phyloP scores from a whole-genome alignment of 1,284 basidiomycete species.

The Leccinum pallidistipes region DNA sequence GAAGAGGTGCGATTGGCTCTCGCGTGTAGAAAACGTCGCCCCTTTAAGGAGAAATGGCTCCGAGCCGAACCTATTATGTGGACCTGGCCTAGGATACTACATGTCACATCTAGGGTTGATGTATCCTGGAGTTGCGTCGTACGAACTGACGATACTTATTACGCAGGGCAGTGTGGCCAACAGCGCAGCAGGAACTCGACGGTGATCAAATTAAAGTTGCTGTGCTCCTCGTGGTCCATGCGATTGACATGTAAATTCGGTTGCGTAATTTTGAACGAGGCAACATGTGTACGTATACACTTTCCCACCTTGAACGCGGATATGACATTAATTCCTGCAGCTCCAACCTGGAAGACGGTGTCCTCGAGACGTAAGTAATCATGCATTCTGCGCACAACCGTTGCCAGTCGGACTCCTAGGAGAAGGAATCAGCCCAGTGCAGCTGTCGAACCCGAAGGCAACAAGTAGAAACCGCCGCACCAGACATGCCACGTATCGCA shows the following conservation, averaged over 20 bases:
- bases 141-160: too few relatives aligned
- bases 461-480: background rate
- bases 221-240: background rate
- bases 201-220: background rate
- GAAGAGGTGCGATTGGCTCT: background rate
- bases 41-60: background rate
- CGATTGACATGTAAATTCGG: background rate
- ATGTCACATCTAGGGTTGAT: too few relatives aligned
- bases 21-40: background rate
- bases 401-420: background rate
- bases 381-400: background rate
- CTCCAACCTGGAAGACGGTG: background rate
- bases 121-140: too few relatives aligned
- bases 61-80: background rate
- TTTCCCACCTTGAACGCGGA: background rate
- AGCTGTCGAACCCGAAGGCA: background rate
- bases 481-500: background rate
- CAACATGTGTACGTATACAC: background rate
- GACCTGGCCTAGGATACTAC: too few relatives aligned
- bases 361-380: background rate
- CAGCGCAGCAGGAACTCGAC: too few relatives aligned
- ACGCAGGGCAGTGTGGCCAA: too few relatives aligned
- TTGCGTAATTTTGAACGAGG: background rate
- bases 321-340: too few relatives aligned
- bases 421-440: background rate